These are phyloP conservation scores for Dryas integrifolia DNA, from an alignment of 331 rosid species.

Conservation along the genomic window DNA sequence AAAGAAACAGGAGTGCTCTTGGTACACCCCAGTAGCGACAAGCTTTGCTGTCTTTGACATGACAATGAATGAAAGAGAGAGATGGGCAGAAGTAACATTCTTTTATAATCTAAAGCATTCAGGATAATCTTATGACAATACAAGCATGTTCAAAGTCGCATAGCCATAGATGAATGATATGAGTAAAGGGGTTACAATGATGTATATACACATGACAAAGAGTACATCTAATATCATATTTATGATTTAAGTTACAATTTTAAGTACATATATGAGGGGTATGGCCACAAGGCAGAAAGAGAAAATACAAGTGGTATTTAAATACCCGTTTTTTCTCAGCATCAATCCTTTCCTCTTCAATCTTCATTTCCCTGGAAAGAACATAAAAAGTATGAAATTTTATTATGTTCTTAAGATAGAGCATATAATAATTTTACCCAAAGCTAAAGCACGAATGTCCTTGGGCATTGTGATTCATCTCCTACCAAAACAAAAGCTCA, in stretches of 20 bases:
- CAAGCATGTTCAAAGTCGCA: neutral
- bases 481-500: neutral
- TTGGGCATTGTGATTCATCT: neutral
- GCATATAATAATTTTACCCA: neutral
- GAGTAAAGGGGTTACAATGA: neutral
- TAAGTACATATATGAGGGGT: neutral
- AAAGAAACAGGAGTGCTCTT: neutral
- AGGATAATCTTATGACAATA: neutral
- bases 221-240: neutral
- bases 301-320: neutral
- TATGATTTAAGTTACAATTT: neutral
- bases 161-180: neutral
- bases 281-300: neutral
- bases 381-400: constrained; percentile 1
- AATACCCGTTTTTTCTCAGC: constrained; percentile 86
- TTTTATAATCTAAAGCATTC: constrained; percentile 1
- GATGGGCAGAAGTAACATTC: neutral
- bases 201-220: neutral
- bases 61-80: neutral
- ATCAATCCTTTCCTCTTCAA: constrained; percentile 92
- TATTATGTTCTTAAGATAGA: neutral
- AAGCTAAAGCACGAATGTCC: neutral
- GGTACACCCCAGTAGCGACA: constrained; percentile 13
- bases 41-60: constrained; percentile 7
- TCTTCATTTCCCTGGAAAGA: constrained; percentile 75